Evolutionary conservation across 2,329 filamentous ascomycete species (phyloP).

Genomic region (Cercospora sp.): DNA sequence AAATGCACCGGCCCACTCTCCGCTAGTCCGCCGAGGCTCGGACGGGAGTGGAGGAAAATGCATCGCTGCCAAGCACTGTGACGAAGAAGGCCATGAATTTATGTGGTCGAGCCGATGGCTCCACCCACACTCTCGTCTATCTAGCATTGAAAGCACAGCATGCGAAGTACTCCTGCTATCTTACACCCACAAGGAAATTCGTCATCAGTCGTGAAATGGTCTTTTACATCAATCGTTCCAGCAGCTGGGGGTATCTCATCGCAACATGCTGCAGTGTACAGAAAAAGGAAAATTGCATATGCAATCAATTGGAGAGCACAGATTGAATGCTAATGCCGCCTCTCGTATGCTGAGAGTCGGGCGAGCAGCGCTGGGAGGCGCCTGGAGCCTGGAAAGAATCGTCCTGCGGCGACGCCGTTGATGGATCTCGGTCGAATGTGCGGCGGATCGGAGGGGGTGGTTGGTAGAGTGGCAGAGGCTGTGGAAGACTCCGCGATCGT

Average conservation of each 20-base stretch:
- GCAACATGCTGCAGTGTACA: background rate
- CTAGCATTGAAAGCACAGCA: background rate
- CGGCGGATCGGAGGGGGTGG: conserved; percentile 35
- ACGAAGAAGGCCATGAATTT: background rate
- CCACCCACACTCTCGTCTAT: background rate
- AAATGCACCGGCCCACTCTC: background rate
- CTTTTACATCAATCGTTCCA: conserved; percentile 1
- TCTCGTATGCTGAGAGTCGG: conserved; percentile 29
- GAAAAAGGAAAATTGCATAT: background rate
- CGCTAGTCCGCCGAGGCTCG: background rate
- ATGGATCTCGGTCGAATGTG: conserved; percentile 20
- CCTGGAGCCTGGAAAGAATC: background rate
- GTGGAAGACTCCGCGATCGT: conserved; percentile 37
- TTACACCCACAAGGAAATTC: background rate
- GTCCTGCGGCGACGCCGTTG: conserved; percentile 25
- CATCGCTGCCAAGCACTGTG: background rate
- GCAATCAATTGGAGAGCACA: conserved; percentile 30
- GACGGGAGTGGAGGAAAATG: conserved; percentile 2
- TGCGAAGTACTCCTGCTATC: background rate
- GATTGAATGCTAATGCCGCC: conserved; percentile 38
- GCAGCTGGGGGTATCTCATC: conserved; percentile 7
- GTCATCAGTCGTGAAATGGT: background rate
- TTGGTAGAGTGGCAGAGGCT: conserved; percentile 39
- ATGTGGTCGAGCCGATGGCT: background rate
- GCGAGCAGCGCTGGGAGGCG: conserved; percentile 26